A percentile compares a stretch with the other conserved stretches of the same genome.
phyloP scores from a whole-genome alignment of 2,329 filamentous ascomycete species.

The Ophiostoma quercus region DNA sequence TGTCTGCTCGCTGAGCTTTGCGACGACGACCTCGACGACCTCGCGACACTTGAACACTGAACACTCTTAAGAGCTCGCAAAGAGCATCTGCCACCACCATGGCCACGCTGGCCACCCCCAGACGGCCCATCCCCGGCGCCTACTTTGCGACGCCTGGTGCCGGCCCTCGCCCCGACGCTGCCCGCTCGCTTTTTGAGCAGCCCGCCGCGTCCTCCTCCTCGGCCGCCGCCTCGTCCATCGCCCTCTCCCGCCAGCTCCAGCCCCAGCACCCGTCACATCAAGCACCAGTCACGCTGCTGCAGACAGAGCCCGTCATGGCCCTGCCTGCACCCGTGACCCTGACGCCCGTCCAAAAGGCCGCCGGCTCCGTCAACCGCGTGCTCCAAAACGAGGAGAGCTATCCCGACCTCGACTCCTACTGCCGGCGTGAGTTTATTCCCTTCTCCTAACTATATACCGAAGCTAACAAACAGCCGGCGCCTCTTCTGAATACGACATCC shows the following conservation, averaged over 20 bases:
- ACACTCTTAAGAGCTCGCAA: too few species aligned
- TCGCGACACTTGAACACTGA: not conserved
- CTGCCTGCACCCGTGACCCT: slow-evolving; percentile 39
- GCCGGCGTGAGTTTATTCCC: slow-evolving; percentile 63
- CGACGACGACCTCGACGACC: not conserved
- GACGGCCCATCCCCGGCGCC: slow-evolving; percentile 68
- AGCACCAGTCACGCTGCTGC: not conserved
- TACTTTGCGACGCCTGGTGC: slow-evolving; percentile 70
- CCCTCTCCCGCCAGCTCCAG: slow-evolving; percentile 13
- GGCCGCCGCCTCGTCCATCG: not conserved
- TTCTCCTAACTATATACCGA: not conserved
- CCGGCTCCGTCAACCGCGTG: slow-evolving; percentile 74
- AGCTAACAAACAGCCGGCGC: slow-evolving; percentile 60
- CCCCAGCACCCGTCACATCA: not conserved
- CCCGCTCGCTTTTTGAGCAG: slow-evolving; percentile 48
- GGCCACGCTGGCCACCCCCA: slow-evolving; percentile 52
- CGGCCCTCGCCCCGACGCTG: slow-evolving; percentile 40
- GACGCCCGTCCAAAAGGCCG: slow-evolving; percentile 68
- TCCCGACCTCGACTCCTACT: slow-evolving; percentile 83
- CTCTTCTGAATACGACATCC: slow-evolving; percentile 86
- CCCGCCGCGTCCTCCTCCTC: slow-evolving; percentile 21
- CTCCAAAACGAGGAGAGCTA: slow-evolving; percentile 72
- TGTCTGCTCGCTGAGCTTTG: slow-evolving; percentile 10
- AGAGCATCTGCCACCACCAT: slow-evolving; percentile 6
- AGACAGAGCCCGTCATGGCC: slow-evolving; percentile 36